These are phyloP conservation scores for Mucor indicus DNA, from an alignment of 371 early-diverging fungal genomes.

Conservation along the genomic window DNA sequence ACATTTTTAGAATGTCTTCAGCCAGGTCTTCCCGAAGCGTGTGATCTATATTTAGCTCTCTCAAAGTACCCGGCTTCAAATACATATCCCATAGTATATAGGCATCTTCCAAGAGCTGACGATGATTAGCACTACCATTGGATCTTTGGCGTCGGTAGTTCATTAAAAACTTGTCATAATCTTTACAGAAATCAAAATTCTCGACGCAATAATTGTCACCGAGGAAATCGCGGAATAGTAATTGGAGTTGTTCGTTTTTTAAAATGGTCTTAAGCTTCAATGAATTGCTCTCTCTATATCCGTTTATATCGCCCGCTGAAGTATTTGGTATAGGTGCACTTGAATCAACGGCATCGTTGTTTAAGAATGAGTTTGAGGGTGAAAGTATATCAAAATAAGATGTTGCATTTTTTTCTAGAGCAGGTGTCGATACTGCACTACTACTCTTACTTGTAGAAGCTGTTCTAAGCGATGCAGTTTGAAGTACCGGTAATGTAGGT, in stretches of 20 bases:
- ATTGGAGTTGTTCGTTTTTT: constrained; percentile 35
- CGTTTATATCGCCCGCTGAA: constrained; percentile 11
- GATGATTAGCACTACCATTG: background rate
- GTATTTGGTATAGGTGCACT: background rate
- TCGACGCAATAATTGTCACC: constrained; percentile 53
- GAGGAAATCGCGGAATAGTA: constrained; percentile 51
- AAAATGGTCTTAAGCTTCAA: constrained; percentile 51
- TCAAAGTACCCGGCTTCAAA: constrained; percentile 30
- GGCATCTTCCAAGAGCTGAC: constrained; percentile 41
- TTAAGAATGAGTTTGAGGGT: too few relatives aligned
- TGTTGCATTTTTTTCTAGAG: too few relatives aligned
- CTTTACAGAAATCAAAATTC: constrained; percentile 56
- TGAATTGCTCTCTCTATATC: constrained; percentile 45
- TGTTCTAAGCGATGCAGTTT: background rate
- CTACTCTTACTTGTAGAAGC: too few relatives aligned
- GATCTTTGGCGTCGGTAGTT: constrained; percentile 3
- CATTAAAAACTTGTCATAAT: constrained; percentile 25
- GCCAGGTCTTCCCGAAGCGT: constrained; percentile 20
- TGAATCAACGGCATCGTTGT: too few relatives aligned
- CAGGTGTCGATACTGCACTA: too few relatives aligned
- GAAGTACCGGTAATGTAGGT: too few relatives aligned
- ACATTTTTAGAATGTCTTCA: constrained; percentile 25
- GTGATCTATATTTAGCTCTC: constrained; percentile 46
- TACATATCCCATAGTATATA: constrained; percentile 47
- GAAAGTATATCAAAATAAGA: too few relatives aligned